Base-by-base conservation (phyloP, 495 filamentous ascomycete genomes). In the Bathelium albidoporum region DNA sequence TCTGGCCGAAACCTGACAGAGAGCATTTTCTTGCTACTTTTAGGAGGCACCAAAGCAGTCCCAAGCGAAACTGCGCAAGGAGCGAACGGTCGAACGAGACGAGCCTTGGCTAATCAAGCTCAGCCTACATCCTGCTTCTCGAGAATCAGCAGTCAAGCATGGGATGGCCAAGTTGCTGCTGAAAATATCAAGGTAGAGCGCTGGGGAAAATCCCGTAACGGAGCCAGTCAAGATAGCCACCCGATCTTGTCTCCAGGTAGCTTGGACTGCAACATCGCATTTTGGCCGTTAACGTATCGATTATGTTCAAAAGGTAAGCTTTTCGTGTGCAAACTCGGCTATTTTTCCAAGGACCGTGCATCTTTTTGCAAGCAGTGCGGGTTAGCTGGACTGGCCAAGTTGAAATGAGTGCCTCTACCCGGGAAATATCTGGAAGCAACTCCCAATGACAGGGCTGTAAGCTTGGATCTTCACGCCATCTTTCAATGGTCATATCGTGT, bases 371-470 rank as follows among this genome's bases (percentile, higher is more conserved):
- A 45, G 64, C 64, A 12, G 66, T 64, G 4, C 49, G 64, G 16
- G 53, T 60, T n/a, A 69, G 64, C 34, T 69, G 66, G 66, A 69
- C 66, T 10, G 66, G 64, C 34, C 18, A 66, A 18, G 49, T 69
- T 32, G 24, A 55, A 5, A 66, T 69, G 26, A 59, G 64, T 34
- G 24, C 58, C n/a, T 43, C 20, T 22, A 32, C 32, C 18, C 63
- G 58, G 59, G 66, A 69, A 31, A 31, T 69, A 1, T 66, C 52
- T 10, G 64, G 66, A 14, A 66, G 58, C 29, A 69, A 66, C 34
- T 62, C 66, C n/a, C 66, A 69, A 59, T 39, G 66, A 24, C 66
- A 69, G 29, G 64, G 64, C 58, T 66, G 64, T 32, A 60, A 49
- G 12, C 59, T 69, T 5, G 64, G 66, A 12, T 64, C 64, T 22